Percentiles rank a stretch among this genome's conserved stretches.
Conservation (phyloP, 148 eudicot genomes). For the Silene uniflora region DNA sequence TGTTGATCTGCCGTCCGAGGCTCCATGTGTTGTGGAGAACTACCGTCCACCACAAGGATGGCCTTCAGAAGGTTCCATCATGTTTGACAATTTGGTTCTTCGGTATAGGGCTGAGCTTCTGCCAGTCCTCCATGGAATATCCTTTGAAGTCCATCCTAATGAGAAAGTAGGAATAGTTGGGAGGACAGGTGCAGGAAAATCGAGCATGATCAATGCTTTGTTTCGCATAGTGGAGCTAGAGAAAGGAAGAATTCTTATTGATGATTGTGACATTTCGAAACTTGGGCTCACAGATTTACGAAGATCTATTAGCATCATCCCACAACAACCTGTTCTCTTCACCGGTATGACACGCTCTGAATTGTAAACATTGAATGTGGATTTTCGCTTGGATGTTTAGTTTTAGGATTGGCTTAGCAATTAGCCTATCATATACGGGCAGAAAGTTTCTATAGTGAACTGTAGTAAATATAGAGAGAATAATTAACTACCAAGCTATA, state of each 20-base stretch:
- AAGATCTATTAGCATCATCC: conserved; percentile 72
- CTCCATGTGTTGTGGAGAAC: conserved; percentile 44
- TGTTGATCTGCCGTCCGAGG: conserved; percentile 68
- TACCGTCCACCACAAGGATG: conserved; percentile 73
- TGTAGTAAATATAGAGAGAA: neutral
- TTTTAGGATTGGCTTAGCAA: neutral
- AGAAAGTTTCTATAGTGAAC: neutral
- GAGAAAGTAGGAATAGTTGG: conserved; percentile 84
- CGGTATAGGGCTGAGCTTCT: conserved; percentile 80
- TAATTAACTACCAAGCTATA: neutral
- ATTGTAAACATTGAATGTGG: neutral
- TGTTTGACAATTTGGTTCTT: conserved; percentile 61
- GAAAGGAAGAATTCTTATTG: conserved; percentile 62
- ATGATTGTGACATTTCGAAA: conserved; percentile 57
- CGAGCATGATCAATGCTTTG: conserved; percentile 82
- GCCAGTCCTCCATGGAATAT: conserved; percentile 62
- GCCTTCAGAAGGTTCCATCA: conserved; percentile 70
- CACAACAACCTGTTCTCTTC: conserved; percentile 79
- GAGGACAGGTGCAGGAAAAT: conserved; percentile 82
- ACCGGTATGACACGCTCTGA: conserved; percentile 48
- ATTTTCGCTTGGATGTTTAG: no score
- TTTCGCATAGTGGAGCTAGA: conserved; percentile 76
- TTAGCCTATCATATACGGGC: neutral
- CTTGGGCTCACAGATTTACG: conserved; percentile 73
- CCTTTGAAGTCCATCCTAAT: conserved; percentile 55